phyloP scores from a whole-genome alignment of 164 flowering plant species.

The Berberis vulgaris region DNA sequence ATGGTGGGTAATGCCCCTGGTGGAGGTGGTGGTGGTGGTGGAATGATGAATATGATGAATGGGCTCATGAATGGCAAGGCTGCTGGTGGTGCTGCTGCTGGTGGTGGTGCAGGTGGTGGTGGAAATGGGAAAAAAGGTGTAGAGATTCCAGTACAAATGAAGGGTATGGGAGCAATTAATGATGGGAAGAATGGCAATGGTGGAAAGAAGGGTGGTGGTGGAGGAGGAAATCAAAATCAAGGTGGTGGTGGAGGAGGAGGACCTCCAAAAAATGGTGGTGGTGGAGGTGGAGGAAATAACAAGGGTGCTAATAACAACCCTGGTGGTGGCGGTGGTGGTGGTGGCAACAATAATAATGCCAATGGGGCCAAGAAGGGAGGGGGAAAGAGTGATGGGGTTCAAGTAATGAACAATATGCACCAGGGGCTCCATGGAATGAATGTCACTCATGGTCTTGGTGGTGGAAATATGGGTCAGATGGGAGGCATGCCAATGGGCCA shows the following conservation, averaged over 20 bases:
- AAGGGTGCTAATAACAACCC: slow-evolving; percentile 21
- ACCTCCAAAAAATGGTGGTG: slow-evolving; percentile 8
- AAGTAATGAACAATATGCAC: slow-evolving; percentile 25
- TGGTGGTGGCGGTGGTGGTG: slow-evolving; percentile 35
- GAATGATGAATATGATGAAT: background rate
- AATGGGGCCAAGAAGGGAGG: slow-evolving; percentile 37
- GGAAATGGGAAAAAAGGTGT: slow-evolving; percentile 17
- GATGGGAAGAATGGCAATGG: slow-evolving; percentile 26
- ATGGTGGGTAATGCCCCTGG: slow-evolving; percentile 23
- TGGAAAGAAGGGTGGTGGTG: slow-evolving; percentile 48
- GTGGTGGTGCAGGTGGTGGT: background rate
- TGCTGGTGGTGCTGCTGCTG: background rate
- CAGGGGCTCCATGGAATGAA: slow-evolving; percentile 27
- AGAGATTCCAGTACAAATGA: slow-evolving; percentile 10
- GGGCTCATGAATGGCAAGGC: background rate
- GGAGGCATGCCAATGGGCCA: slow-evolving; percentile 17
- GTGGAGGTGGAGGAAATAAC: slow-evolving; percentile 31
- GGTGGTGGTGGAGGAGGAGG: slow-evolving; percentile 25
- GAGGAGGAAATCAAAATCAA: slow-evolving; percentile 32
- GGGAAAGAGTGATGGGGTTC: slow-evolving; percentile 23
- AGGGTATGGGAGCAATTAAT: slow-evolving; percentile 21
- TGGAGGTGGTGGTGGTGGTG: slow-evolving; percentile 7
- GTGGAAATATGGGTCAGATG: slow-evolving; percentile 28
- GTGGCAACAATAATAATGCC: slow-evolving; percentile 20
- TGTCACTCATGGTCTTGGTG: slow-evolving; percentile 15